Evolutionary conservation across 176 grass and related monocot species (phyloP).

Genomic region (Saccharum officinarum): DNA sequence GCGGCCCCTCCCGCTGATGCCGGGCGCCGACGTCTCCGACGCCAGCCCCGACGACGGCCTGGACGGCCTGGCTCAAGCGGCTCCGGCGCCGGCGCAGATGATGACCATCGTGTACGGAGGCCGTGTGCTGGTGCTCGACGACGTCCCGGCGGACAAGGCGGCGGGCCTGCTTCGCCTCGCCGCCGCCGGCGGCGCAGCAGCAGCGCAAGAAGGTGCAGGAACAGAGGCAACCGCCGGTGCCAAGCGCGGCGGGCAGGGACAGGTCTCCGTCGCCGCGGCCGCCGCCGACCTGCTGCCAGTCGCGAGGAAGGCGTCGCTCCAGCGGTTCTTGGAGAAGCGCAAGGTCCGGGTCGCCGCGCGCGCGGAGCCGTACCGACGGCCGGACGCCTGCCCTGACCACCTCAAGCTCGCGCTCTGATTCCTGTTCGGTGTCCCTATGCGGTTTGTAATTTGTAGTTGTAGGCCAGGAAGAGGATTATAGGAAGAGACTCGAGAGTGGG

Average conservation of each 20-base stretch:
- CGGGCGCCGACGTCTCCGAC: constrained; percentile 33
- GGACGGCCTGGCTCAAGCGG: neutral
- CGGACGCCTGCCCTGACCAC: neutral
- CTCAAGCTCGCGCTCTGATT: constrained; percentile 39
- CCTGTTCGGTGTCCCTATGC: neutral
- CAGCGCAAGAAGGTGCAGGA: neutral
- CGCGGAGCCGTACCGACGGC: constrained; percentile 32
- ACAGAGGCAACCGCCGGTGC: neutral
- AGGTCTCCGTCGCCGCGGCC: neutral
- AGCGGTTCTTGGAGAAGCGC: constrained; percentile 78
- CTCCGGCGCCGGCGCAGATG: neutral
- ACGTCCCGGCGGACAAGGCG: neutral
- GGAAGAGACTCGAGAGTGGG: no score
- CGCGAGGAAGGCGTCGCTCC: constrained; percentile 67
- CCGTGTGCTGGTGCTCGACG: neutral
- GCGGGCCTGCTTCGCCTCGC: neutral
- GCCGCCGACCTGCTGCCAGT: constrained; percentile 58
- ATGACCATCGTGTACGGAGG: constrained; percentile 11
- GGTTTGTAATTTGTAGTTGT: neutral
- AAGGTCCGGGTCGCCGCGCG: constrained; percentile 39
- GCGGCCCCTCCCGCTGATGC: constrained; percentile 33
- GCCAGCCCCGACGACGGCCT: neutral
- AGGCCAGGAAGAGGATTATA: no score
- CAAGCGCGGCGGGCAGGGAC: neutral
- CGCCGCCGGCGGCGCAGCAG: no score